These are phyloP conservation scores for Fusarium subtropicale DNA, from an alignment of 2,329 filamentous ascomycete species.

Conservation along the genomic window DNA sequence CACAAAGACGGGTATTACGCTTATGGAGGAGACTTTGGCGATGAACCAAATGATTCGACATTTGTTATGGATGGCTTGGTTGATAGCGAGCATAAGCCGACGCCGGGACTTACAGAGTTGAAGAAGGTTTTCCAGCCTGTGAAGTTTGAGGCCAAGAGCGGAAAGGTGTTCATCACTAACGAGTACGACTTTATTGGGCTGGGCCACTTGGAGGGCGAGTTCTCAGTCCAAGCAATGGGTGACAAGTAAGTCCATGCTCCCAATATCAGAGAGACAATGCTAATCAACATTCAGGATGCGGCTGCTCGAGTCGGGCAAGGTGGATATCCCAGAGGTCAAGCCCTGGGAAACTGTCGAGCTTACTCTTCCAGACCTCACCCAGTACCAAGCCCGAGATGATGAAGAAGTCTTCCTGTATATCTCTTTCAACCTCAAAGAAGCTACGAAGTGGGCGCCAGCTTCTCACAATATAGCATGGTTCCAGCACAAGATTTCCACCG, in stretches of 20 bases:
- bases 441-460: background rate
- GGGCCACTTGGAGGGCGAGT: background rate
- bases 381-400: background rate
- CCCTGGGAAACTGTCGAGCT: background rate
- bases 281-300: background rate
- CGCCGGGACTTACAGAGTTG: background rate
- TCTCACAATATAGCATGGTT: constrained; percentile 15
- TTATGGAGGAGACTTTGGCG: constrained; percentile 21
- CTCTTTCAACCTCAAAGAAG: background rate
- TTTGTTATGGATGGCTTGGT: constrained; percentile 23
- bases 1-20: constrained; percentile 19
- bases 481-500: constrained; percentile 12
- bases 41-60: constrained; percentile 7
- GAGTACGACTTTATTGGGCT: constrained; percentile 17
- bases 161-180: background rate
- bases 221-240: background rate
- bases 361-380: background rate
- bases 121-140: constrained; percentile 19
- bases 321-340: background rate
- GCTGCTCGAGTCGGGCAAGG: background rate
- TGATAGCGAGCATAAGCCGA: constrained; percentile 17
- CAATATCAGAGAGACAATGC: accelerated
- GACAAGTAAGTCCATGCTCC: background rate
- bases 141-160: background rate
- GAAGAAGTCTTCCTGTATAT: constrained; percentile 6